Base-by-base conservation (phyloP, 2,329 filamentous ascomycete genomes). In the Arthrobotrys sinensis region DNA sequence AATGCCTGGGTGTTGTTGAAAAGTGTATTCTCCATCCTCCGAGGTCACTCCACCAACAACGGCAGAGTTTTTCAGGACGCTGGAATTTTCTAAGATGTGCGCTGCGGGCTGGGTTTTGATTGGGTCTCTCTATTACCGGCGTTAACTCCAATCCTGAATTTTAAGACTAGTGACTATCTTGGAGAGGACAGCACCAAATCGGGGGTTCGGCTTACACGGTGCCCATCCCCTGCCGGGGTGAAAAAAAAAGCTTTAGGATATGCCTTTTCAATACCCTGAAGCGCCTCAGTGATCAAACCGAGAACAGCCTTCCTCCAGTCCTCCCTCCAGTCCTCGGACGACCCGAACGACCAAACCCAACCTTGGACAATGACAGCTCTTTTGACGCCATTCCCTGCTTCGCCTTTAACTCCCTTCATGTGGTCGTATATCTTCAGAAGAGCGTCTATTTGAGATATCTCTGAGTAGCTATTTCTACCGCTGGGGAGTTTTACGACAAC, bases 391-490 rank as follows among this genome's bases (percentile, higher is more conserved):
- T 14, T 14, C 6, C 10, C 32, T 28, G 24, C 5, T 16, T 14
- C 3, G 40, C 3, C 21, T 28, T 14, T 38, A n/a, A 4, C 19
- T 12, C 34, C 32, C 16, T 10, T 4, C 12, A 36, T 36, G 16
- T 60, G 34, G 53, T 60, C 53, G 32, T 60, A 60, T 10, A 60
- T 38, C 10, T 60, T 60, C 1, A 60, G 19, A 1, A 52, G 6
- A 60, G 24, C 2, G 4, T 38, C 53, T 19, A 38, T 4, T 45
- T 45, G 40, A 6, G 12, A 60, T 1, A n/a, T 14, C 16, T 36
- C 32, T 34, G 16, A 5, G 16, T 14, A 19, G 53, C 28, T 4
- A 60, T 10, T 38, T 10, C 32, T 1, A 32, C 53, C 53, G 4
- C 8, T 38, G 8, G 12, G 8, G 11, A 52, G 16, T 8, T 28